Evolutionary conservation across 2,329 filamentous ascomycete genomes (phyloP).

Genomic region (Fusarium graminum): DNA sequence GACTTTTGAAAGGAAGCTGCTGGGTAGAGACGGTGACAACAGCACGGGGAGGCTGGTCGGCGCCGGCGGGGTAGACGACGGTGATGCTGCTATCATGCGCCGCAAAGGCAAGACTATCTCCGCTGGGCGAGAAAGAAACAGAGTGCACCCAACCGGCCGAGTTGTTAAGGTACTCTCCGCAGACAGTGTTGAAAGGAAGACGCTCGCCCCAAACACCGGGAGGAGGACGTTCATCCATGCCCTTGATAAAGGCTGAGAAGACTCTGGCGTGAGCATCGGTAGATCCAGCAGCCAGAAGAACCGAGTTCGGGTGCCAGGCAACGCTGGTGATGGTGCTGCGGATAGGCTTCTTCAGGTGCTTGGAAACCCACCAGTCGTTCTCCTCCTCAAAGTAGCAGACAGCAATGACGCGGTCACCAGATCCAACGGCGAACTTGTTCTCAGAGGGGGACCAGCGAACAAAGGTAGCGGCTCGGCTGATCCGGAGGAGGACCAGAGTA

Average conservation of each 20-base stretch:
- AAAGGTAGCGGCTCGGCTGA: conserved; percentile 96
- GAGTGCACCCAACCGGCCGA: conserved; percentile 97
- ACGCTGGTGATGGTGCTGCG: conserved; percentile 96
- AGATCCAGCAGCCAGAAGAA: conserved; percentile 93
- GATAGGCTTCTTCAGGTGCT: conserved; percentile 99
- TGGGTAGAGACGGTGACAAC: conserved; percentile 91
- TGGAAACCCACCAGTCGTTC: conserved; percentile 99
- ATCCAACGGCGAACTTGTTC: conserved; percentile 97
- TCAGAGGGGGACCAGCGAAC: conserved; percentile 98
- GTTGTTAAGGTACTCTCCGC: conserved; percentile 95
- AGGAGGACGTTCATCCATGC: conserved; percentile 86
- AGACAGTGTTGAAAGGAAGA: conserved; percentile 97
- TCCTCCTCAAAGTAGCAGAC: conserved; percentile 99
- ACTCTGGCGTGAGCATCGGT: conserved; percentile 97
- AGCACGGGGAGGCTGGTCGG: conserved; percentile 91
- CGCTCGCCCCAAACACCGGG: conserved; percentile 94
- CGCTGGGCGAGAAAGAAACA: conserved; percentile 91
- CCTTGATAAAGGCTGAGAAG: conserved; percentile 96
- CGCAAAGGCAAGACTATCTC: conserved; percentile 92
- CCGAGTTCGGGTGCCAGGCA: conserved; percentile 97
- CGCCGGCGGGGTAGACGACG: conserved; percentile 91
- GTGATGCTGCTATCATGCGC: conserved; percentile 97
- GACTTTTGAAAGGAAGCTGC: conserved; percentile 89
- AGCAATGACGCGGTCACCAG: conserved; percentile 93
- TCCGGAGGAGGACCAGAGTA: conserved; percentile 94